These are phyloP conservation scores for Buxus sempervirens DNA, from an alignment of 164 flowering plant species.

Conservation along the genomic window DNA sequence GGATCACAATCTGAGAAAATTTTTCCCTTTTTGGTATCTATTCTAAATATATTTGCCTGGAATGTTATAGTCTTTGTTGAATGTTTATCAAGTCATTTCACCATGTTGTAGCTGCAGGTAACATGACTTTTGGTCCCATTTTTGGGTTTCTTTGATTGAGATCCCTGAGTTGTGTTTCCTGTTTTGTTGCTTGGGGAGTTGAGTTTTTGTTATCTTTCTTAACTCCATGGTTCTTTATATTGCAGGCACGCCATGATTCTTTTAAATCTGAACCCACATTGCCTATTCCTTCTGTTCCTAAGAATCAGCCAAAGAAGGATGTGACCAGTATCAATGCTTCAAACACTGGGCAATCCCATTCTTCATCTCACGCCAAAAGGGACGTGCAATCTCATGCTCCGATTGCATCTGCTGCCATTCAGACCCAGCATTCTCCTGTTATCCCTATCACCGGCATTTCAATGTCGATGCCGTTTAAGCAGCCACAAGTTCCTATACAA, in stretches of 20 bases:
- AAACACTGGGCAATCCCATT: conserved; percentile 33
- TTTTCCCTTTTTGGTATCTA: too few relatives aligned
- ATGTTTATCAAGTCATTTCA: too few relatives aligned
- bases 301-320: conserved; percentile 55
- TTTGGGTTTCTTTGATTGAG: too few relatives aligned
- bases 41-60: too few relatives aligned
- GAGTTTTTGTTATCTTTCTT: neutral
- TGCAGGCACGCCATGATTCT: conserved; percentile 66
- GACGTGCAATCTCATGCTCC: conserved; percentile 38
- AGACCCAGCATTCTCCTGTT: conserved; percentile 55
- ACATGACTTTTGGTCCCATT: too few relatives aligned
- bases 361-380: conserved; percentile 42
- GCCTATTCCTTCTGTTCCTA: conserved; percentile 55
- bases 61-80: too few relatives aligned
- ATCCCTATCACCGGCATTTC: conserved; percentile 46
- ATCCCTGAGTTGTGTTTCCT: too few relatives aligned
- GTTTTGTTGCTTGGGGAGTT: neutral
- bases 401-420: conserved; percentile 26
- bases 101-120: too few relatives aligned
- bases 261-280: conserved; percentile 37
- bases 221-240: neutral
- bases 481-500: conserved; percentile 52
- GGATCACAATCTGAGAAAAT: too few relatives aligned
- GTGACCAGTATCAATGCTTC: conserved; percentile 28
- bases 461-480: conserved; percentile 58